These are phyloP conservation scores for Populus euphratica DNA, from an alignment of 345 rosid species.

Conservation along the genomic window DNA sequence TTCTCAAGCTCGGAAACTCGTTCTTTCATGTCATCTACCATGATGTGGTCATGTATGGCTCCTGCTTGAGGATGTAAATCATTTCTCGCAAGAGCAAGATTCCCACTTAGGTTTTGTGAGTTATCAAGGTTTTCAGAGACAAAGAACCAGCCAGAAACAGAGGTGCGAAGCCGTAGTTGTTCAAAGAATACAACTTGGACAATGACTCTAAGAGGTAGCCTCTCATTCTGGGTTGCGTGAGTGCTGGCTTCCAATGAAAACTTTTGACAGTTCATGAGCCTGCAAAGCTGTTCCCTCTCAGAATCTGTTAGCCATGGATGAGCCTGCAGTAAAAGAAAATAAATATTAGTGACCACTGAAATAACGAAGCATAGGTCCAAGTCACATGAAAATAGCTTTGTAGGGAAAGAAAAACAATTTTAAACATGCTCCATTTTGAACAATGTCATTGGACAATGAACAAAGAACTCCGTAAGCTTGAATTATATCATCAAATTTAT, in stretches of 20 bases:
- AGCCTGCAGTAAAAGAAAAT: constrained; percentile 43
- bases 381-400: background rate
- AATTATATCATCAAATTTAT: background rate
- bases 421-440: background rate
- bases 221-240: constrained; percentile 91
- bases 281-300: constrained; percentile 70
- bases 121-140: constrained; percentile 57
- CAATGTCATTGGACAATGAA: background rate
- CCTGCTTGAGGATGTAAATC: constrained; percentile 18
- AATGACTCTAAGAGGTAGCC: constrained; percentile 77
- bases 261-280: constrained; percentile 83
- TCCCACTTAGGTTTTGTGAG: constrained; percentile 38
- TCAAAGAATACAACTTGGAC: constrained; percentile 91
- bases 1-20: constrained; percentile 74
- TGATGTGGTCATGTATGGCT: constrained; percentile 15
- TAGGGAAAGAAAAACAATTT: background rate
- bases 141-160: constrained; percentile 60
- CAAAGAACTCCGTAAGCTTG: background rate
- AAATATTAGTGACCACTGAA: background rate
- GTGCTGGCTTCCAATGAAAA: constrained; percentile 87
- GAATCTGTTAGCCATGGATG: constrained; percentile 87
- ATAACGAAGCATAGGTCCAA: background rate
- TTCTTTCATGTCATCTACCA: constrained; percentile 52
- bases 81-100: constrained; percentile 40
- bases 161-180: constrained; percentile 79